Base-by-base conservation (phyloP, 139 green algal species). In the Haematococcus sp. region DNA sequence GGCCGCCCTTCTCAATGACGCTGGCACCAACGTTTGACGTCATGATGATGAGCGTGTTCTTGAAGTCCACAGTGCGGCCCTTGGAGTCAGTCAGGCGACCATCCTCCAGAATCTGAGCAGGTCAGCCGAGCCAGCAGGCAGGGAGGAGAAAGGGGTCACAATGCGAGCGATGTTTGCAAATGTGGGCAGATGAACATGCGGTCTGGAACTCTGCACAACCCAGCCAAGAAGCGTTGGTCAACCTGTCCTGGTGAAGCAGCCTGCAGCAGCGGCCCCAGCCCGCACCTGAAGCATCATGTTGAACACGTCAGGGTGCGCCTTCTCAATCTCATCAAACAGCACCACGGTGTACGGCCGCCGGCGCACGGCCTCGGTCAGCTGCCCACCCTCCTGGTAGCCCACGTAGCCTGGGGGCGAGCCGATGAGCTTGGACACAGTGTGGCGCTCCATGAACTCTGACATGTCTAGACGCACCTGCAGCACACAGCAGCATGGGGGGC, bases 281-380 rank as follows among this genome's bases (percentile, higher is more conserved):
- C 84, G 23, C 55, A 93, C 88, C 90, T 97, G 93, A 73, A 99
- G 93, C 95, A 99, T 98, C 92, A 99, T 98, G 90, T 99, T 99
- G 90, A 99, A 99, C 43, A 99, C 96, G 68, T 99, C 96, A 19
- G 96, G 96, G 84, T 99, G 96, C 22, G 96, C 96, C 91, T 99
- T 99, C 86, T 99, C 96, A 76, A 99, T 97, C 90, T 99, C 96
- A 90, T 99, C 96, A 80, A 99, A 99, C 68, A 99, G 90, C 73
- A 99, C 92, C 52, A 99, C 92, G 0, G 96, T 98, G 93, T 99
- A 99, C 4, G 96, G 96, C 61, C 96, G 84, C 49, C 96, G 81
- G 15, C 80, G 80, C 58, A 98, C 96, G 17, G 96, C 96, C 87
- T 99, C 96, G 46, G 96, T 99, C 59, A 99, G 91, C 88, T 99